A percentile compares a stretch with the other conserved stretches of the same genome.
phyloP scores from a whole-genome alignment of 208 protist species.

The Phytomonas francai region DNA sequence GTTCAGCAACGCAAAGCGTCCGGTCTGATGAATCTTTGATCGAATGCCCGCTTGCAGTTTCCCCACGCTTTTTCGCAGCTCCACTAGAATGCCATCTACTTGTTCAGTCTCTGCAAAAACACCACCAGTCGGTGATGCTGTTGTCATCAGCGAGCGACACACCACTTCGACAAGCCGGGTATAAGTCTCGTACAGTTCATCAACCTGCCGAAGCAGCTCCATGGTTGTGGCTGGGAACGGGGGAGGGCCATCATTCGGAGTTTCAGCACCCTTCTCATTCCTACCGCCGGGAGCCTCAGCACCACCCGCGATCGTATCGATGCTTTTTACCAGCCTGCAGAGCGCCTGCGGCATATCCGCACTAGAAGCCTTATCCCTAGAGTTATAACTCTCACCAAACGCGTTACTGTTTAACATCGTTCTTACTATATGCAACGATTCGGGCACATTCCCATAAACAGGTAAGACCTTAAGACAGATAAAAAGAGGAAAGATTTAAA shows the following conservation, averaged over 20 bases:
- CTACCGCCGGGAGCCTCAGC: no score
- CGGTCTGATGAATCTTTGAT: slow-evolving; percentile 45
- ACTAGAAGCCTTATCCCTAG: background rate
- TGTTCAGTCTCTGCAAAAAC: background rate
- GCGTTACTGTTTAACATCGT: no score
- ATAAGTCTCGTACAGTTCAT: slow-evolving; percentile 26
- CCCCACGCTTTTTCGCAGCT: slow-evolving; percentile 16
- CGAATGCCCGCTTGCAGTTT: slow-evolving; percentile 65
- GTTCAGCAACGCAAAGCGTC: slow-evolving; percentile 34
- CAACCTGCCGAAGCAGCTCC: slow-evolving; percentile 25
- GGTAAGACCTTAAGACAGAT: no score
- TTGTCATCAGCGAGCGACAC: background rate
- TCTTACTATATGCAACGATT: no score
- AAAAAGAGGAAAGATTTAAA: no score
- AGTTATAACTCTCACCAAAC: no score
- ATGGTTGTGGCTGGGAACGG: slow-evolving; percentile 10
- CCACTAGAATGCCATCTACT: slow-evolving; percentile 3
- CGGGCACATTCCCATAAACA: no score
- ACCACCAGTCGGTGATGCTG: background rate
- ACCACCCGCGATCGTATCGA: no score
- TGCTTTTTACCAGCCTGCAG: background rate
- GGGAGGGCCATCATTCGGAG: no score
- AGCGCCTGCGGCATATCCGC: slow-evolving; percentile 8
- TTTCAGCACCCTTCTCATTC: no score
- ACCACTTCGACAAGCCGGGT: slow-evolving; percentile 19